A percentile compares a stretch with the other conserved stretches of the same genome.
Evolutionary conservation across 2,329 filamentous ascomycete species (phyloP).

Genomic region (Ilyonectria robusta): DNA sequence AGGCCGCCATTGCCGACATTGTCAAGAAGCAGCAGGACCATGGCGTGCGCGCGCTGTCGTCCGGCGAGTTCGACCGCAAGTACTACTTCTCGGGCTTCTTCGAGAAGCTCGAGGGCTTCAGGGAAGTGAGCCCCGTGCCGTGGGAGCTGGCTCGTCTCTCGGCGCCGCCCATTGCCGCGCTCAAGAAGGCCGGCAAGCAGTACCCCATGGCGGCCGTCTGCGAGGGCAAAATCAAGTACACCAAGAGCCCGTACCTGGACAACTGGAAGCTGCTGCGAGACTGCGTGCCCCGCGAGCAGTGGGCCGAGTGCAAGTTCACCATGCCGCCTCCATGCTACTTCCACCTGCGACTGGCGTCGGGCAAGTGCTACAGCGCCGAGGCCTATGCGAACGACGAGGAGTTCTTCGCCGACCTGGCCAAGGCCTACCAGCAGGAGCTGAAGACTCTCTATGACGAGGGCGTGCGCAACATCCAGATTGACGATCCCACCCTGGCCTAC

Average conservation of each 20-base stretch:
- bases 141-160: slow-evolving; percentile 56
- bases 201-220: slow-evolving; percentile 58
- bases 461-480: slow-evolving; percentile 71
- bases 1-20: slow-evolving; percentile 74
- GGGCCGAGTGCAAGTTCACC: slow-evolving; percentile 77
- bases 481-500: slow-evolving; percentile 74
- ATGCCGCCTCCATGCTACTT: slow-evolving; percentile 79
- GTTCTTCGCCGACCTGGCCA: slow-evolving; percentile 71
- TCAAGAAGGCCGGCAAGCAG: slow-evolving; percentile 55
- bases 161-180: slow-evolving; percentile 56
- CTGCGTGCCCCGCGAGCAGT: slow-evolving; percentile 68
- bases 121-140: slow-evolving; percentile 55
- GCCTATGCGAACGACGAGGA: slow-evolving; percentile 67
- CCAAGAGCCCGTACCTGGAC: slow-evolving; percentile 59
- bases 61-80: slow-evolving; percentile 76
- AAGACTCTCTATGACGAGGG: slow-evolving; percentile 68
- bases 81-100: slow-evolving; percentile 66
- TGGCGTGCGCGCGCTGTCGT: slow-evolving; percentile 74
- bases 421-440: slow-evolving; percentile 69
- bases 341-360: slow-evolving; percentile 67
- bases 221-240: slow-evolving; percentile 59
- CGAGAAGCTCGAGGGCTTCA: slow-evolving; percentile 60
- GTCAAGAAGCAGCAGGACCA: slow-evolving; percentile 75
- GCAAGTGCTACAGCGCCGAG: slow-evolving; percentile 66
- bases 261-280: slow-evolving; percentile 57